Base-by-base conservation (phyloP, 495 filamentous ascomycete genomes). In the Annulohypoxylon moriforme region DNA sequence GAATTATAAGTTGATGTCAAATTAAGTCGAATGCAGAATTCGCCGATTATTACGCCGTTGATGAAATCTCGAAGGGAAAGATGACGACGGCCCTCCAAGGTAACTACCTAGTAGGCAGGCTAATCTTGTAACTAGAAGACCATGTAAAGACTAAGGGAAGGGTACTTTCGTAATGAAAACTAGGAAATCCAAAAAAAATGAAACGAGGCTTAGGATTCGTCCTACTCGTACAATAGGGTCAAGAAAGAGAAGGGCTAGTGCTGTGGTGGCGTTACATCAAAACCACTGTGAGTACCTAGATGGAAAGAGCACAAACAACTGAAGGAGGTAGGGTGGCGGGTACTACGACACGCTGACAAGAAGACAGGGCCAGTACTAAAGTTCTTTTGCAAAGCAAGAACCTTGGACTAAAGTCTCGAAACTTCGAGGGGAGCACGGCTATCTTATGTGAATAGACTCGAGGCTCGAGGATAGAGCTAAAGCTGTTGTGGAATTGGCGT, bases 371-470 rank as follows among this genome's bases (percentile, higher is more conserved):
- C 20, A 52, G 25, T 34, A 22, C 13, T 22, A n/a, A 13, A 40
- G 36, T 25, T 24, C 29, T 27, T 42, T 24, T 24, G 16, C n/a
- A 46, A 38, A 13, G 11, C 18, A 8, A 27, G 44, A 63, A 36
- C 34, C 24, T 55, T 3, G 24, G 31, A 29, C 11, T 8, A 18
- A 20, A n/a, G n/a, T 29, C 50, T 55, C 20, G 6, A 33, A 33
- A 55, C 16, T 44, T 18, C 6, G 33, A 56, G 65, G 31, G 31
- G 3, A 20, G 42, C 24, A 34, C 52, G 49, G 10, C 7, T 60
- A 16, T 64, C 22, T 61, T 61, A 69, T 65, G 36, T 46, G 49
- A 64, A 60, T 55, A 59, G 22, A 9, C 38, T 33, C 24, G 25
- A 59, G 22, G 11, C 38, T 33, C 24, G 25, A 59, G 56, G 36